phyloP scores from a whole-genome alignment of 2,329 filamentous ascomycete species.

The Fusarium piperis region DNA sequence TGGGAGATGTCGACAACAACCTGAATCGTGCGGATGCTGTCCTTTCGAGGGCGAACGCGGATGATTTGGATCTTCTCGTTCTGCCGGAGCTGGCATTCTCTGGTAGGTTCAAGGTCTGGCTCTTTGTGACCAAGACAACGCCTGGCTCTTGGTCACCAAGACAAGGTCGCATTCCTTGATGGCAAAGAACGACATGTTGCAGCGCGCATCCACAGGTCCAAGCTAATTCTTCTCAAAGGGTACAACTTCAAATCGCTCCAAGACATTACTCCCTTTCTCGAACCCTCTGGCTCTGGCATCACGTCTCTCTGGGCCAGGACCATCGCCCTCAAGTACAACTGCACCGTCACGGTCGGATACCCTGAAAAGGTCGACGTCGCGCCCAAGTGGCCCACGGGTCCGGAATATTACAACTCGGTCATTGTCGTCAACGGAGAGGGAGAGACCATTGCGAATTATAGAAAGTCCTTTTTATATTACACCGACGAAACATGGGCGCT shows the following conservation, averaged over 20 bases:
- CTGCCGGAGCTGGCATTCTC: slow-evolving; percentile 81
- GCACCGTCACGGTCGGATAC: slow-evolving; percentile 76
- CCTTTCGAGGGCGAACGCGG: slow-evolving; percentile 60
- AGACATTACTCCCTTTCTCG: slow-evolving; percentile 75
- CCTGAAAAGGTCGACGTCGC: slow-evolving; percentile 72
- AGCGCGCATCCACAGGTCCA: too few species aligned
- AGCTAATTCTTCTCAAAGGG: slow-evolving; percentile 57
- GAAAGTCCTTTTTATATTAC: slow-evolving; percentile 68
- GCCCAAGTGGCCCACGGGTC: slow-evolving; percentile 58
- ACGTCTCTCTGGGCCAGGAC: slow-evolving; percentile 77
- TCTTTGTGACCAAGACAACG: too few species aligned
- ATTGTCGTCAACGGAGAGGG: slow-evolving; percentile 67
- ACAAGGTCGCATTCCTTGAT: too few species aligned
- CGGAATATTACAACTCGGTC: slow-evolving; percentile 65
- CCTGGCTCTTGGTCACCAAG: too few species aligned
- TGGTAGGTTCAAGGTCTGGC: too few species aligned
- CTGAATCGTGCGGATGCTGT: slow-evolving; percentile 53
- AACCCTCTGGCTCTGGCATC: slow-evolving; percentile 71
- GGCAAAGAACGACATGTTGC: too few species aligned
- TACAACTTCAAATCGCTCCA: slow-evolving; percentile 80
- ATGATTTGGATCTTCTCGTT: slow-evolving; percentile 74
- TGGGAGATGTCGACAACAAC: slow-evolving; percentile 77
- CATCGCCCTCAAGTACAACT: slow-evolving; percentile 72
- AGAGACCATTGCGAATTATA: slow-evolving; percentile 68
- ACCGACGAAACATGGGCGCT: slow-evolving; percentile 71